A percentile compares a stretch with the other conserved stretches of the same genome.
phyloP scores from a whole-genome alignment of 768 basidiomycete genomes.

The Tricholoma flavovirens region DNA sequence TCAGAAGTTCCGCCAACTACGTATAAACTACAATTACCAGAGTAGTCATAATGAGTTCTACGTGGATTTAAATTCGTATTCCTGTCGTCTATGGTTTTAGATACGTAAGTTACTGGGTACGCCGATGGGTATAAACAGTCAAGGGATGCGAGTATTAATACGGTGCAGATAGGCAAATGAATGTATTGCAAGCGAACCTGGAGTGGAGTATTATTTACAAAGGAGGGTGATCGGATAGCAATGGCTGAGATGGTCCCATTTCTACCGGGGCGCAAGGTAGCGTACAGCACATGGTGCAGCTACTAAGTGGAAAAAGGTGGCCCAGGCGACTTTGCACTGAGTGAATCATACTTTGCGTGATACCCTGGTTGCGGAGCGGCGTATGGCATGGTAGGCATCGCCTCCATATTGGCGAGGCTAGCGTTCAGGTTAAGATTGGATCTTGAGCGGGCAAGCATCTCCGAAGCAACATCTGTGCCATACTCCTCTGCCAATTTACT shows the following conservation, averaged over 20 bases:
- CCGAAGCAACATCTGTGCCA: conserved; percentile 56
- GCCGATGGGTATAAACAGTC: not conserved
- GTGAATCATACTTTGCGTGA: conserved; percentile 17
- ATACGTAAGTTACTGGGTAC: too few species aligned
- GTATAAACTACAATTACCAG: too few species aligned
- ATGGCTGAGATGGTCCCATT: not conserved
- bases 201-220: not conserved
- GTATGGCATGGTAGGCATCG: conserved; percentile 24
- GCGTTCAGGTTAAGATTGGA: conserved; percentile 38
- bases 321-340: conserved; percentile 14
- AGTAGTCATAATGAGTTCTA: too few species aligned
- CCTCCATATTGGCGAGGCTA: conserved; percentile 6
- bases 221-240: not conserved
- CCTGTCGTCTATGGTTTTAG: too few species aligned
- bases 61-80: too few species aligned
- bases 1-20: too few species aligned
- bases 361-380: conserved; percentile 10
- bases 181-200: not conserved
- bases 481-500: conserved; percentile 75
- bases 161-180: not conserved
- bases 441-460: conserved; percentile 52
- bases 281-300: too few species aligned
- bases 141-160: not conserved
- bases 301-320: not conserved
- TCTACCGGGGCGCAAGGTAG: not conserved